Conservation (phyloP, 345 rosid genomes). For the Ceriops tagal region DNA sequence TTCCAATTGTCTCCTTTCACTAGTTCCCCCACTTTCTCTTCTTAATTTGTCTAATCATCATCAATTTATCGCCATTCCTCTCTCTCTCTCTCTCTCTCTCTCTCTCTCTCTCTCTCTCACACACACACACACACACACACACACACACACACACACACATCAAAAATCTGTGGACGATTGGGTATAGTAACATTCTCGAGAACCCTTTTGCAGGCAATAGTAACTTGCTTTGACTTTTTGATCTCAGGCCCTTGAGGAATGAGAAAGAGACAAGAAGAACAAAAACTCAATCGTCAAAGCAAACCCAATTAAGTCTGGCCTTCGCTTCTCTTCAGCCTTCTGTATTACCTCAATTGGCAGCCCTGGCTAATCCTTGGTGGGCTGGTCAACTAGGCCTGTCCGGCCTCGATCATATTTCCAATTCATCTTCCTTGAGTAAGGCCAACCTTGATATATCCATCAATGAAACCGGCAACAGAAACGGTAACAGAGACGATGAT, state of each 20-base stretch:
- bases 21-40: background rate
- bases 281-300: background rate
- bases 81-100: constrained; percentile 6
- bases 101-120: constrained; percentile 1
- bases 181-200: background rate
- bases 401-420: constrained; percentile 48
- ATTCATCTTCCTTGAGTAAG: constrained; percentile 46
- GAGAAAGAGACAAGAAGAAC: background rate
- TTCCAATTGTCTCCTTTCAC: constrained; percentile 44
- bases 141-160: too few relatives aligned
- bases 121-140: too few relatives aligned
- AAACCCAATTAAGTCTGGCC: background rate
- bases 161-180: background rate
- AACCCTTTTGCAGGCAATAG: constrained; percentile 9
- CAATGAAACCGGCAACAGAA: constrained; percentile 25
- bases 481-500: constrained; percentile 33
- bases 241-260: constrained; percentile 15
- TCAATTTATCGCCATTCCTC: constrained; percentile 4
- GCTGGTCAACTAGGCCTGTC: constrained; percentile 51
- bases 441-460: constrained; percentile 45
- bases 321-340: background rate
- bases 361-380: constrained; percentile 84
- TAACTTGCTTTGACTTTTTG: constrained; percentile 31
- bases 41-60: constrained; percentile 11
- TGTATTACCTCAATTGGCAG: constrained; percentile 4